phyloP scores from a whole-genome alignment of 345 rosid genomes.

The Eucalyptus caleyi region DNA sequence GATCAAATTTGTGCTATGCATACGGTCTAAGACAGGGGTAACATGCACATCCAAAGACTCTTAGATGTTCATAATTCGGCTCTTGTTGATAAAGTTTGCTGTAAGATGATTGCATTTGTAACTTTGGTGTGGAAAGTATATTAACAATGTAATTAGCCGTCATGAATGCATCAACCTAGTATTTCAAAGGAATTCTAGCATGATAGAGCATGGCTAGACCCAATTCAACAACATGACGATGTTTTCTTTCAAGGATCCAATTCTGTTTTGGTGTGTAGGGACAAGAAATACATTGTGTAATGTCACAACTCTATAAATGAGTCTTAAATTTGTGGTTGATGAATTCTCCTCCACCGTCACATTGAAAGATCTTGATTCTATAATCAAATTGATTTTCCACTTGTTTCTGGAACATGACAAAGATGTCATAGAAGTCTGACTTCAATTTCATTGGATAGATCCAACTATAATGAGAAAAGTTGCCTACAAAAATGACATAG shows the following conservation, averaged over 20 bases:
- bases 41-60: neutral
- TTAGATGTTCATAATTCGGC: neutral
- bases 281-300: neutral
- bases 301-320: neutral
- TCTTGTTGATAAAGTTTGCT: accelerated
- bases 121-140: neutral
- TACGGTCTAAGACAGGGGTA: neutral
- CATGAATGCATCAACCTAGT: neutral
- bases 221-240: neutral
- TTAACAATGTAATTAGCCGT: neutral
- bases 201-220: neutral
- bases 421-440: neutral
- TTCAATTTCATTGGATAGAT: neutral
- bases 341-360: neutral
- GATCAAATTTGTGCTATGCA: neutral
- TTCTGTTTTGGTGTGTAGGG: neutral
- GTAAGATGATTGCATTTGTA: neutral
- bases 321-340: neutral
- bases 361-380: neutral
- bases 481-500: neutral
- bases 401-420: neutral
- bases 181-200: neutral
- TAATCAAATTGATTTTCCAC: neutral
- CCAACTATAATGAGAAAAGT: neutral
- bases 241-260: neutral